These are phyloP conservation scores for Beauveria sp. DNA, from an alignment of 2,329 filamentous ascomycete genomes.

Conservation along the genomic window DNA sequence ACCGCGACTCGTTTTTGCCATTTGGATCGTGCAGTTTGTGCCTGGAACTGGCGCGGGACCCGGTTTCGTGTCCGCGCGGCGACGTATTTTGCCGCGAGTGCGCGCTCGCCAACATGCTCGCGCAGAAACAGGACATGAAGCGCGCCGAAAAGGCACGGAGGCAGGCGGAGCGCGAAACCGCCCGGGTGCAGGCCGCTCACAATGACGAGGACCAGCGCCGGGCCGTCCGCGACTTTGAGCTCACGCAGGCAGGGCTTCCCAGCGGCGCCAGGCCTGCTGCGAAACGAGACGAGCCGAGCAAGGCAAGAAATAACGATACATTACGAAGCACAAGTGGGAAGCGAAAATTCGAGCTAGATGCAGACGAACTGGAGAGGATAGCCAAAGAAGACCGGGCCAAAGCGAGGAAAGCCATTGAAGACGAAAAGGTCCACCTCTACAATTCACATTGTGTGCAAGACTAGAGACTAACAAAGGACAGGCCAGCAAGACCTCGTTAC, in stretches of 20 bases:
- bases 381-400: slow-evolving; percentile 62
- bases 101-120: slow-evolving; percentile 80
- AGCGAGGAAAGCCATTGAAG: slow-evolving; percentile 61
- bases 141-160: slow-evolving; percentile 62
- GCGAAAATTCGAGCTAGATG: slow-evolving; percentile 69
- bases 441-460: slow-evolving; percentile 2
- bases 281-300: slow-evolving; percentile 25
- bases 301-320: not conserved
- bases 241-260: slow-evolving; percentile 65
- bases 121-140: slow-evolving; percentile 87
- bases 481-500: slow-evolving; percentile 59
- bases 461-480: slow-evolving; percentile 21
- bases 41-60: slow-evolving; percentile 69
- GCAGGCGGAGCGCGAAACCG: slow-evolving; percentile 51
- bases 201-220: slow-evolving; percentile 63
- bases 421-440: slow-evolving; percentile 51
- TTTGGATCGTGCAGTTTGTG: slow-evolving; percentile 87
- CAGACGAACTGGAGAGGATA: slow-evolving; percentile 65
- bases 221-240: slow-evolving; percentile 76
- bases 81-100: slow-evolving; percentile 96
- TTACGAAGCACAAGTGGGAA: slow-evolving; percentile 34
- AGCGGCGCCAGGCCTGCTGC: slow-evolving; percentile 19
- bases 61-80: slow-evolving; percentile 75
- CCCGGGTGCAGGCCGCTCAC: slow-evolving; percentile 50
- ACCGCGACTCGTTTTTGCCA: slow-evolving; percentile 83